Evolutionary conservation across 345 rosid species (phyloP).

Genomic region (Rhodomyrtus tomentosa): DNA sequence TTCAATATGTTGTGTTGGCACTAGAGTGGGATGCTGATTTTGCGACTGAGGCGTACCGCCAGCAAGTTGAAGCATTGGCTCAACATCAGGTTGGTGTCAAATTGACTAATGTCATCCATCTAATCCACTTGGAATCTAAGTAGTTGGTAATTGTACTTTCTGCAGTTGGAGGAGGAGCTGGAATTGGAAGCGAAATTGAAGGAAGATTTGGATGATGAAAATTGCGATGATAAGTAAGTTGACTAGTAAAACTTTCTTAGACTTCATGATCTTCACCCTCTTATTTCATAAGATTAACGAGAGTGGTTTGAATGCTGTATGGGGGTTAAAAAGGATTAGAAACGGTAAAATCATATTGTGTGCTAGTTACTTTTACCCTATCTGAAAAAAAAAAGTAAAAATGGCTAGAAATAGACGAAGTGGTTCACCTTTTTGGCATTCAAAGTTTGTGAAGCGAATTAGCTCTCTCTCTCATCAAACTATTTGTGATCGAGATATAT

Average conservation of each 20-base stretch:
- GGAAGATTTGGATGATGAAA: slow-evolving; percentile 54
- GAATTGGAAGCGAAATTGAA: slow-evolving; percentile 83
- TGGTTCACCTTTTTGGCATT: not conserved
- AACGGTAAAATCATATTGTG: not conserved
- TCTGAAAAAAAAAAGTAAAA: not conserved
- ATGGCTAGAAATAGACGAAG: not conserved
- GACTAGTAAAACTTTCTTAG: not conserved
- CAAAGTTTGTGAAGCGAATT: not conserved
- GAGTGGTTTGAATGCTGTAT: not conserved
- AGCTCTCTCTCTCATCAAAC: not conserved
- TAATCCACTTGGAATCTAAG: not conserved
- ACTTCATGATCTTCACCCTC: not conserved
- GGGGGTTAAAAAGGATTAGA: not conserved
- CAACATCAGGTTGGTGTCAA: slow-evolving; percentile 70
- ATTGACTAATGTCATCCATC: not conserved
- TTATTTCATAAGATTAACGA: not conserved
- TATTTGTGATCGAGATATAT: not conserved
- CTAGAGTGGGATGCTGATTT: slow-evolving; percentile 99
- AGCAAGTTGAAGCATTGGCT: slow-evolving; percentile 89
- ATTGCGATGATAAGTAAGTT: slow-evolving; percentile 53
- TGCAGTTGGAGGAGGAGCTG: slow-evolving; percentile 86
- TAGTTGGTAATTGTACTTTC: slow-evolving; percentile 8
- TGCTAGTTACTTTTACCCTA: not conserved
- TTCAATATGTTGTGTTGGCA: not conserved
- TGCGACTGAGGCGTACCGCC: slow-evolving; percentile 99